phyloP scores from a whole-genome alignment of 805 yeast genomes.

The Debaryomyces tyrocola region DNA sequence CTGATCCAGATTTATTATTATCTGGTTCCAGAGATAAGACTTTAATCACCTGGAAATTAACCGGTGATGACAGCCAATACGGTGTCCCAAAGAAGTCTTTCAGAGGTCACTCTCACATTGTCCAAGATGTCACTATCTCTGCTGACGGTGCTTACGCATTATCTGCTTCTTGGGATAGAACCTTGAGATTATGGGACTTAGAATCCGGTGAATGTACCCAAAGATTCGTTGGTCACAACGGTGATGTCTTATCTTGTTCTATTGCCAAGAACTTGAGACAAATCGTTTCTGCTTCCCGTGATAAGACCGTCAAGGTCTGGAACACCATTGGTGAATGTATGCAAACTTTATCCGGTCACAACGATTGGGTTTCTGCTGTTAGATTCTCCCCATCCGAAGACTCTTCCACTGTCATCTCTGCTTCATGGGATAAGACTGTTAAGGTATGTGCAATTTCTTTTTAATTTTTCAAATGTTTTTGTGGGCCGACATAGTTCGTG shows the following conservation, averaged over 20 bases:
- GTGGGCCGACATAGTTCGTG: neutral
- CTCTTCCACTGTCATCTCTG: conserved; percentile 83
- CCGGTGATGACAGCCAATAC: conserved; percentile 85
- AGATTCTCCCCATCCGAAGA: conserved; percentile 89
- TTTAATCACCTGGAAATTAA: conserved; percentile 95
- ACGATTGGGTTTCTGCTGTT: conserved; percentile 98
- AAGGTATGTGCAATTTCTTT: conserved; percentile 75
- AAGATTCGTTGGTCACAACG: conserved; percentile 97
- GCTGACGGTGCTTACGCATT: conserved; percentile 97
- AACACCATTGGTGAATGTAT: conserved; percentile 97
- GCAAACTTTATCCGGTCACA: conserved; percentile 92
- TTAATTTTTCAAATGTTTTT: neutral
- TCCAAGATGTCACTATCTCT: conserved; percentile 95
- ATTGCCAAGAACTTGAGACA: conserved; percentile 95
- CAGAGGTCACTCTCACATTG: conserved; percentile 99
- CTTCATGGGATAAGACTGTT: conserved; percentile 98
- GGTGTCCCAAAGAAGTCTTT: conserved; percentile 98
- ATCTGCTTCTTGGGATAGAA: conserved; percentile 99
- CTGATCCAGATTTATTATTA: conserved; percentile 96
- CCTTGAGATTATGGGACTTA: conserved; percentile 98
- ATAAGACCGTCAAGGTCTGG: conserved; percentile 99
- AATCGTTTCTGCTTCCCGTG: conserved; percentile 98
- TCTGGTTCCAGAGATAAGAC: conserved; percentile 99
- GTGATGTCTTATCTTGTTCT: conserved; percentile 96
- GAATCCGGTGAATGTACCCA: conserved; percentile 89